A percentile compares a stretch with the other conserved stretches of the same genome.
Evolutionary conservation across 257 asterid species (phyloP).

Genomic region (Asclepias syriaca): DNA sequence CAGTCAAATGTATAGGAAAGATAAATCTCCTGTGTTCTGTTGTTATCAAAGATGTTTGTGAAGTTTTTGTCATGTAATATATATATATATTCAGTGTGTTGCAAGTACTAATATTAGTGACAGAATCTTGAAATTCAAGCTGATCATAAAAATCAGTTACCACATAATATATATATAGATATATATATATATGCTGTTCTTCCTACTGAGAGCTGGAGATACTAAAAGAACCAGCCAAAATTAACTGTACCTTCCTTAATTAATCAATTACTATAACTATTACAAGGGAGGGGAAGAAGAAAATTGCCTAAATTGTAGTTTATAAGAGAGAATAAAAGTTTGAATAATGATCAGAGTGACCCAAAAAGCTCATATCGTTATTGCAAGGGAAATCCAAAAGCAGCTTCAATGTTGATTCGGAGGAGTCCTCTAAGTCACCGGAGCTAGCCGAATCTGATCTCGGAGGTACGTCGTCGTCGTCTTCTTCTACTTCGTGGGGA

Average conservation of each 20-base stretch:
- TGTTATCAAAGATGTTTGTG: background rate
- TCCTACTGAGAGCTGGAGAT: slow-evolving; percentile 22
- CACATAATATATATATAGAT: no score
- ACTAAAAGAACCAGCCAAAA: slow-evolving; percentile 33
- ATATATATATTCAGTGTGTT: background rate
- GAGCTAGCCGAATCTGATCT: slow-evolving; percentile 43
- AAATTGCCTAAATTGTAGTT: background rate
- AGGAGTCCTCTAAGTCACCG: slow-evolving; percentile 63
- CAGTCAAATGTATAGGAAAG: slow-evolving; percentile 7
- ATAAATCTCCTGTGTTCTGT: background rate
- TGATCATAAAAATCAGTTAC: no score
- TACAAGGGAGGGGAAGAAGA: no score
- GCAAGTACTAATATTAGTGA: background rate
- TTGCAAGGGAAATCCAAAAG: slow-evolving; percentile 68
- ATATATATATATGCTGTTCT: no score
- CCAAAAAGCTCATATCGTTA: slow-evolving; percentile 94
- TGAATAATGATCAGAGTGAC: slow-evolving; percentile 27
- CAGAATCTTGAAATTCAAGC: background rate
- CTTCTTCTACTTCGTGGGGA: no score
- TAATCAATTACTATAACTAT: background rate
- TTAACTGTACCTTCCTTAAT: background rate
- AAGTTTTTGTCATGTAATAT: background rate
- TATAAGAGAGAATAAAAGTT: slow-evolving; percentile 29
- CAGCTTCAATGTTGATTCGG: slow-evolving; percentile 75
- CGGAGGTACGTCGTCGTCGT: slow-evolving; percentile 12